phyloP scores from a whole-genome alignment of 768 basidiomycete genomes.

The Tricholoma terreum region DNA sequence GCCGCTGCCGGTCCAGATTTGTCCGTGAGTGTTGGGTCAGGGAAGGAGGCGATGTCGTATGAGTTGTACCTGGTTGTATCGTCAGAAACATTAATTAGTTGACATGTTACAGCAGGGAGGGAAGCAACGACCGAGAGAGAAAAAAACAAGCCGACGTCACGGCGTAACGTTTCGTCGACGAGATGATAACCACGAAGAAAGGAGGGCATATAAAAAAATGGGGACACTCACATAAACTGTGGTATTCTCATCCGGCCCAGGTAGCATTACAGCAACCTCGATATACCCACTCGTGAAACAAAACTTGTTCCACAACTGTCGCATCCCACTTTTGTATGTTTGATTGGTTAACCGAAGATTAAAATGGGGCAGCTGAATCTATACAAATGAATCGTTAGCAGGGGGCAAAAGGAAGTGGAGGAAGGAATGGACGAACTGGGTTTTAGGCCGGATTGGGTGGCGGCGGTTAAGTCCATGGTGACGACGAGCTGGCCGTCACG shows the following conservation, averaged over 20 bases:
- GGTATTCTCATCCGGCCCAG: conserved; percentile 54
- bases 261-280: conserved; percentile 62
- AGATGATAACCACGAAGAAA: too few species aligned
- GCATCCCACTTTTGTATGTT: conserved; percentile 71
- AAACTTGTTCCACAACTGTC: conserved; percentile 91
- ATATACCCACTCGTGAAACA: conserved; percentile 79
- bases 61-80: conserved; percentile 44
- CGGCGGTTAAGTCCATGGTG: too few species aligned
- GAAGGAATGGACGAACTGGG: background rate
- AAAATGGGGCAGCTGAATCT: conserved; percentile 47
- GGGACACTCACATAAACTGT: conserved; percentile 44
- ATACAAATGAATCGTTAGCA: background rate
- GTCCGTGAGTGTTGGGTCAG: conserved; percentile 61
- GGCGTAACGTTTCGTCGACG: too few species aligned
- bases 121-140: background rate
- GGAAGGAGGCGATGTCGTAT: conserved; percentile 76
- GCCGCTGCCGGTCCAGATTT: too few species aligned
- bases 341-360: conserved; percentile 47
- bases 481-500: conserved; percentile 68
- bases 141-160: background rate
- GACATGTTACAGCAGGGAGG: background rate
- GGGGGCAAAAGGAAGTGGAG: background rate
- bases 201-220: background rate
- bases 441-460: background rate
- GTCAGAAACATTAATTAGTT: too few species aligned